Evolutionary conservation across 2,329 filamentous ascomycete species (phyloP).

Genomic region (Fusarium ramigenum): DNA sequence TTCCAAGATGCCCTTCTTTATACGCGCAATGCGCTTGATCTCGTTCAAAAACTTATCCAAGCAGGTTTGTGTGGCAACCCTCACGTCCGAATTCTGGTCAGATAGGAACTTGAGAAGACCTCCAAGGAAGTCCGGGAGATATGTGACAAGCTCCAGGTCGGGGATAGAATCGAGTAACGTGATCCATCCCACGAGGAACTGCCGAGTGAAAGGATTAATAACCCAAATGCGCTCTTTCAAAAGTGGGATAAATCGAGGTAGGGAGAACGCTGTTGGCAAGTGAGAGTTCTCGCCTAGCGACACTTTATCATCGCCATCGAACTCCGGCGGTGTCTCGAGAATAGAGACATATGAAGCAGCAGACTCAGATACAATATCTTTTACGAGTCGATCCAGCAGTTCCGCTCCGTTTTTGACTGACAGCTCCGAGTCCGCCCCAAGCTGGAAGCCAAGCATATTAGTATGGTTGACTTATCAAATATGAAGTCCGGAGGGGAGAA

Average conservation of each 20-base stretch:
- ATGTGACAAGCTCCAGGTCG: constrained; percentile 92
- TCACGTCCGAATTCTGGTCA: constrained; percentile 92
- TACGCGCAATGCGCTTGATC: constrained; percentile 91
- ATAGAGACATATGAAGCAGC: constrained; percentile 94
- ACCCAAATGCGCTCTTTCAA: constrained; percentile 95
- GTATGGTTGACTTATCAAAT: not conserved
- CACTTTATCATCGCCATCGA: constrained; percentile 56
- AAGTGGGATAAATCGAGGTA: constrained; percentile 89
- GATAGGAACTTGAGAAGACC: constrained; percentile 92
- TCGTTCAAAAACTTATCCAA: constrained; percentile 91
- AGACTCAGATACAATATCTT: constrained; percentile 95
- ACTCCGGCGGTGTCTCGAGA: constrained; percentile 67
- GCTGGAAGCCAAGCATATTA: constrained; percentile 57
- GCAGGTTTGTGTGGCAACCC: constrained; percentile 87
- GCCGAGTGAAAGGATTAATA: constrained; percentile 92
- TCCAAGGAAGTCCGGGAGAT: constrained; percentile 88
- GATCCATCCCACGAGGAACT: constrained; percentile 96
- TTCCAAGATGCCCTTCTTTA: constrained; percentile 92
- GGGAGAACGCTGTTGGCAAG: constrained; percentile 87
- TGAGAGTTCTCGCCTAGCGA: constrained; percentile 58
- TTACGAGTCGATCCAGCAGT: constrained; percentile 90
- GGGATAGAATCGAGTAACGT: constrained; percentile 95
- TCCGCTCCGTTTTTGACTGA: constrained; percentile 99
- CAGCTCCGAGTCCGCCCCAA: constrained; percentile 93
- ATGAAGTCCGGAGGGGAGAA: not conserved